A percentile compares a stretch with the other conserved stretches of the same genome.
Conservation (phyloP, 2,329 filamentous ascomycete genomes). For the Zymoseptoria pseudotritici region DNA sequence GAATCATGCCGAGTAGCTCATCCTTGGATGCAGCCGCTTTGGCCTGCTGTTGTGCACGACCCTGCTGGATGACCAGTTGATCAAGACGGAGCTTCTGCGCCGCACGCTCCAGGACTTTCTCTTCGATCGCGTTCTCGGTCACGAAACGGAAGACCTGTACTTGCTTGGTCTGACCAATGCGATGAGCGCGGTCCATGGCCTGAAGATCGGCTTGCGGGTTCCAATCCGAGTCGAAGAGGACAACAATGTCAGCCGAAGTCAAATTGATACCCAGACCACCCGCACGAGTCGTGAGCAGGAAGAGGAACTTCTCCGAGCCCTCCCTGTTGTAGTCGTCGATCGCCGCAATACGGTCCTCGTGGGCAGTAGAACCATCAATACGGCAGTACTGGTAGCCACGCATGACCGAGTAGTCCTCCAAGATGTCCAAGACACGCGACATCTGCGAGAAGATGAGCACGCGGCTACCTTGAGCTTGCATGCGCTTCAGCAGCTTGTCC, state of each 20-base stretch:
- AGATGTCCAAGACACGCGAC: constrained; percentile 91
- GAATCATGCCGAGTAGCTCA: constrained; percentile 94
- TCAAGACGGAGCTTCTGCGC: constrained; percentile 95
- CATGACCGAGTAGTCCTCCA: constrained; percentile 98
- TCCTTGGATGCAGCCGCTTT: constrained; percentile 94
- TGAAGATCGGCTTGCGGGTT: constrained; percentile 97
- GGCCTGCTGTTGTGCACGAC: constrained; percentile 79
- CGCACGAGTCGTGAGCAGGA: constrained; percentile 88
- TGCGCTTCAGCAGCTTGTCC: constrained; percentile 77
- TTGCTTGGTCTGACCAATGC: constrained; percentile 97
- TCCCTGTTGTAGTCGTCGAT: constrained; percentile 99
- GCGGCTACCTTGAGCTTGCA: constrained; percentile 80
- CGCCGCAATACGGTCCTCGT: constrained; percentile 93
- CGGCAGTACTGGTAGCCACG: constrained; percentile 91
- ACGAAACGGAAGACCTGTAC: constrained; percentile 95
- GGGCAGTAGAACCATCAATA: constrained; percentile 92
- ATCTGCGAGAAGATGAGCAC: constrained; percentile 99
- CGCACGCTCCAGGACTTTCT: constrained; percentile 93
- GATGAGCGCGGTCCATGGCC: constrained; percentile 97
- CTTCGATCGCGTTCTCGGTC: constrained; percentile 95
- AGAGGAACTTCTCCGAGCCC: constrained; percentile 91
- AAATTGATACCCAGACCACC: constrained; percentile 96
- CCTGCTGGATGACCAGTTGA: constrained; percentile 96
- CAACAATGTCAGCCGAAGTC: constrained; percentile 88
- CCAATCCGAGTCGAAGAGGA: constrained; percentile 97